Evolutionary conservation across 1,284 basidiomycete genomes (phyloP), one percentile per base, ranked within the genome.

Genomic region (Cutaneotrichosporon daszewskae): DNA sequence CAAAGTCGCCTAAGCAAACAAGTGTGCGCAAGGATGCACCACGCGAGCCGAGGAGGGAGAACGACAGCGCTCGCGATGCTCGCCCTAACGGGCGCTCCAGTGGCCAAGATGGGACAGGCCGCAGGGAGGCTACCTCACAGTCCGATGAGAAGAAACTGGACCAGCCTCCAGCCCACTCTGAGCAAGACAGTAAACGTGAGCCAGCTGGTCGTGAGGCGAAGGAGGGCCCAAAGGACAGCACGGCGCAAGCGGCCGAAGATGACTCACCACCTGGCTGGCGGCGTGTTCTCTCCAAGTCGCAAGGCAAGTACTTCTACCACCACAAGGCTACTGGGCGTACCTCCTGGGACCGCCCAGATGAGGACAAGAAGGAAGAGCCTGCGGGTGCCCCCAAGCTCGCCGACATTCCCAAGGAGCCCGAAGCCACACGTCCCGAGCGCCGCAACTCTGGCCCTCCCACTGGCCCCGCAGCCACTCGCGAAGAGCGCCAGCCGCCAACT

Each of bases 241-340:
- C n/a, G n/a, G n/a, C n/a, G n/a, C n/a, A n/a, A n/a, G n/a, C n/a
- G n/a, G n/a, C n/a, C n/a, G n/a, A n/a, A n/a, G n/a, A n/a, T n/a
- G n/a, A n/a, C n/a, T n/a, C n/a, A n/a, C n/a, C n/a, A n/a, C n/a
- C n/a, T n/a, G n/a, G n/a, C n/a, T 49, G 47, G 47, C 27, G 37
- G 27, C 16, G 33, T 3, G 35, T 49, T 4, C 20, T 37, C 19
- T 45, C 43, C 42, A 41, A 32, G 28, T 41, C 47, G 20, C 34
- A 32, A 26, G 32, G 32, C 6, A 38, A 35, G n/a, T 41, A 41
- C 39, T 49, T 49, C 22, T 49, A 38, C 39, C 31, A 44, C 35
- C 39, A 49, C 35, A 31, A 19, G 12, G 39, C 24, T 5, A 41
- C 33, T 3, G 39, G 26, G 17, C 13, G n/a, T 16, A 45, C 47